These are phyloP conservation scores for Balansia obtecta DNA, from an alignment of 2,329 filamentous ascomycete species.

Conservation along the genomic window DNA sequence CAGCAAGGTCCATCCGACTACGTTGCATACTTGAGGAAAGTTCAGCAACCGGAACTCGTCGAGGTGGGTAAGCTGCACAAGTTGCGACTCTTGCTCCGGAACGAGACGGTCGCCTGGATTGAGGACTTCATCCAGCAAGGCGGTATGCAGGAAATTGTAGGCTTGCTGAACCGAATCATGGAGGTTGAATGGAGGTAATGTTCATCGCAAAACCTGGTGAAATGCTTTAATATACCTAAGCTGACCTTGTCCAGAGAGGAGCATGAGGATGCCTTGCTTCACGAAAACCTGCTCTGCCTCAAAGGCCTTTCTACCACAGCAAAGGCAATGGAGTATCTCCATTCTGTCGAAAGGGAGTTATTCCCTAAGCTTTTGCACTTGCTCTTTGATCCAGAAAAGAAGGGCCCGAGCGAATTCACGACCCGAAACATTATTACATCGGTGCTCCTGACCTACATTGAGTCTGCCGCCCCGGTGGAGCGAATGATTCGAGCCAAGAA, in stretches of 20 bases:
- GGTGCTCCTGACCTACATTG: constrained; percentile 78
- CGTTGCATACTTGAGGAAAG: constrained; percentile 71
- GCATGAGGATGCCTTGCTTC: constrained; percentile 84
- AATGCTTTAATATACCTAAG: constrained; percentile 5
- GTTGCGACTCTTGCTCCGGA: constrained; percentile 73
- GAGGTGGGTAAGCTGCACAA: constrained; percentile 96
- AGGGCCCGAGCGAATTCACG: constrained; percentile 91
- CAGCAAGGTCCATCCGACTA: constrained; percentile 71
- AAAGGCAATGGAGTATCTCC: constrained; percentile 68
- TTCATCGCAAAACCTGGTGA: neutral
- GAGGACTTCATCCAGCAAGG: constrained; percentile 81
- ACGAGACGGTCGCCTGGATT: constrained; percentile 93
- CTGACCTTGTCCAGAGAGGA: constrained; percentile 54
- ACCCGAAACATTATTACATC: constrained; percentile 85
- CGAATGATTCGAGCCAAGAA: constrained; percentile 56
- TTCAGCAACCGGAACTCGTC: constrained; percentile 67
- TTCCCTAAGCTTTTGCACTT: constrained; percentile 80
- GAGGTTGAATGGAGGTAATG: constrained; percentile 82
- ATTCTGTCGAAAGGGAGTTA: constrained; percentile 64
- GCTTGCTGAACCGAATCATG: constrained; percentile 80
- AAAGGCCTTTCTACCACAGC: constrained; percentile 92
- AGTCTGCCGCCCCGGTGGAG: constrained; percentile 48
- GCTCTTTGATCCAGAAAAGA: constrained; percentile 96
- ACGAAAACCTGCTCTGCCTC: constrained; percentile 83
- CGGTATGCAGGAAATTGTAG: constrained; percentile 86